Evolutionary conservation across 352 stramenopile species (phyloP), one percentile per base, ranked within the genome.

Genomic region (Plasmopara halstedii): DNA sequence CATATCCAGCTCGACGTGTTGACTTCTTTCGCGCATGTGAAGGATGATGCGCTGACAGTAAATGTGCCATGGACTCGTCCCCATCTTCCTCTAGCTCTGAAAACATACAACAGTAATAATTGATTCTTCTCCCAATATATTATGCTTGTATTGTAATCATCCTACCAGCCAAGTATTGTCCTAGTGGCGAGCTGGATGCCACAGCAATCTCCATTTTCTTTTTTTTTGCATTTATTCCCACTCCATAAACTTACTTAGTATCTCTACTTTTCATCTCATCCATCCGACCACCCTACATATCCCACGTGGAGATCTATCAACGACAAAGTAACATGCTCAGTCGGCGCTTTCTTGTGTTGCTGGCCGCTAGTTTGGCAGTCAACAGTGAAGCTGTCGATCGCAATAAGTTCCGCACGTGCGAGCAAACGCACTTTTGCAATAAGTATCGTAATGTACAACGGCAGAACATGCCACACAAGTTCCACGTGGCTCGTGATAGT

Each of bases 331-430:
- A 15, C 6, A 58, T 44, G 33, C 34, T 52, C 44, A 64, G 22
- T 31, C 32, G 36, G 27, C 46, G 42, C 19, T 34, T 50, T 32
- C 13, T 64, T 29, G 40, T 57, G 39, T 31, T 63, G 37, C 20
- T 63, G 3, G 49, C 46, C 17, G 37, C 36, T 18, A 46, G 44
- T 9, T 20, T 49, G 8, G 27, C 40, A 7, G 19, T 60, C 20
- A 27, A 35, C 25, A 29, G 33, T 4, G n/a, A 44, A 9, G 92
- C 85, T 7, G 97, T 99, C 10, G 97, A 99, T 69, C 78, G 85
- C 57, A 94, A 64, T 47, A 99, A 99, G 77, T 99, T 99, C 72
- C 76, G 96, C 34, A 99, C 88, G 17, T 99, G 97, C 60, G 64
- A 82, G 17, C 83, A 99, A 69, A 98, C 95, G n/a, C 85, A 93